Percentiles rank a stretch among this genome's conserved stretches.
Evolutionary conservation across 129 eudicot species (phyloP).

Genomic region (Cynara cardunculus): DNA sequence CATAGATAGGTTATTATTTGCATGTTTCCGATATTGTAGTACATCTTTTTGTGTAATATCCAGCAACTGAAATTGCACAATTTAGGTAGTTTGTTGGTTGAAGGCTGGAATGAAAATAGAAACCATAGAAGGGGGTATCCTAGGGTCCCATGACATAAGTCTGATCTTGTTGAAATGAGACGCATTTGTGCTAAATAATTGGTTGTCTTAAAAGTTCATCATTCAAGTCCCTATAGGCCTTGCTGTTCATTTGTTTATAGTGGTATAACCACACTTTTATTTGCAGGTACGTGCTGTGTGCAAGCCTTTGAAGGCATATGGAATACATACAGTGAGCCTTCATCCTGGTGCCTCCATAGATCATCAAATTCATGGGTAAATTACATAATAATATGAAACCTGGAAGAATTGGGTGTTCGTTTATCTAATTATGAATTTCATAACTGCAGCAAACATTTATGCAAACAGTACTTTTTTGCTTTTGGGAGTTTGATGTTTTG

Average conservation of each 20-base stretch:
- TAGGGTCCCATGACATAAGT: background rate
- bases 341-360: slow-evolving; percentile 86
- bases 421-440: background rate
- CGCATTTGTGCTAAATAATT: background rate
- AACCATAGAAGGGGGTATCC: background rate
- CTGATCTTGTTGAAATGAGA: background rate
- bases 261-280: background rate
- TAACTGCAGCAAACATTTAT: background rate
- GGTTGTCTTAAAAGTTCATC: background rate
- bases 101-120: background rate
- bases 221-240: background rate
- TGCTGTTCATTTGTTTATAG: background rate
- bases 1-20: background rate
- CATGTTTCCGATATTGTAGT: too few relatives aligned
- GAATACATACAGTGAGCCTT: slow-evolving; percentile 81
- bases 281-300: slow-evolving; percentile 74
- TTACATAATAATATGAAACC: background rate
- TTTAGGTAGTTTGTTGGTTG: background rate
- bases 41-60: background rate
- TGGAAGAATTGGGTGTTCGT: background rate
- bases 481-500: background rate
- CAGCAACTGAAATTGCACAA: background rate
- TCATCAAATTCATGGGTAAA: slow-evolving; percentile 84
- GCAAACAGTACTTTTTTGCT: background rate
- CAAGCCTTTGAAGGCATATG: slow-evolving; percentile 76